Evolutionary conservation across 345 rosid species (phyloP), one percentile per base, ranked within the genome.

Genomic region (Brassica incana): DNA sequence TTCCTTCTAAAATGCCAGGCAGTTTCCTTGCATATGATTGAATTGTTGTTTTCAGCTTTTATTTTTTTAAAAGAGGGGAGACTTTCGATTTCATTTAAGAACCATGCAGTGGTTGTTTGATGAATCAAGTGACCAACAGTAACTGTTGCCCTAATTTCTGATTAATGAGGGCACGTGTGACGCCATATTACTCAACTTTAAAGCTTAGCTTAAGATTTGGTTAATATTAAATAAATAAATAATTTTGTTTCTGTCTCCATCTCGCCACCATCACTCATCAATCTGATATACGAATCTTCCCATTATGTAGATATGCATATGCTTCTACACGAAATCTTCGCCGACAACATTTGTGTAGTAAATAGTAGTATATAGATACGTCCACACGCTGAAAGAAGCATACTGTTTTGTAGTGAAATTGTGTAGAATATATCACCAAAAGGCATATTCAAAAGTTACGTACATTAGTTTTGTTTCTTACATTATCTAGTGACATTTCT

Each of bases 101-200:
- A 65, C 20, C 66, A 78, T 38, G 77, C 73, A 66, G 73, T 72
- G 77, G 69, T 66, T 78, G 82, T 40, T 16, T 16, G 81, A 58
- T 78, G 18, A 72, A 66, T 60, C 7, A 79, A 74, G 70, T 79
- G 74, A 73, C 23, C 23, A 23, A 61, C 25, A 79, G 70, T 79
- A 73, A 79, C 6, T 79, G 82, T 29, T 59, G 15, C 74, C 74
- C 65, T 79, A 79, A 80, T 56, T 2, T 60, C 33, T 65, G 80
- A 76, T 58, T 72, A 76, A 75, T 12, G 80, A 23, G 7, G 80
- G 70, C 84, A 81, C 84, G 84, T 81, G 84, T 81, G 77, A 76
- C 65, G 74, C 74, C 77, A 60, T 60, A 60, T 25, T 23, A 60
- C 77, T 50, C 56, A 50, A 50, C 56, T 14, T 50, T 14, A 73